Evolutionary conservation across 306 rosid genomes (phyloP), one percentile per base, ranked within the genome.

Genomic region (Quercus gilva): DNA sequence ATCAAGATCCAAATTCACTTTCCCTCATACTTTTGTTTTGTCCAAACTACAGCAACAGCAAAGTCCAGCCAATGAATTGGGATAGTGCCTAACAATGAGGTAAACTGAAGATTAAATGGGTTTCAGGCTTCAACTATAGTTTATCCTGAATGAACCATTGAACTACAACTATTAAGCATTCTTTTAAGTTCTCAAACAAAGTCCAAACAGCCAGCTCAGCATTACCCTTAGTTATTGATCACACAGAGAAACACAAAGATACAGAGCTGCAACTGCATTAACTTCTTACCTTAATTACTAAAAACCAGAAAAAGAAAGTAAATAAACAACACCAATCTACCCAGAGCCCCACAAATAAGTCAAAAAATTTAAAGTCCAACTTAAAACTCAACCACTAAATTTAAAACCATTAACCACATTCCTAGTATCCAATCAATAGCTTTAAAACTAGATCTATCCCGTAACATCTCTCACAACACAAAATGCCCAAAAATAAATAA

Each of bases 361-460:
- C 5, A 25, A 71, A 19, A 18, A 73, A n/a, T 21, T 43, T 43
- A 75, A 74, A 79, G 43, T 75, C 57, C 76, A 74, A 45, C 11
- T 23, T 65, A 70, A 77, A 52, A 53, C 26, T 33, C 18, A 29
- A 43, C 60, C 23, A 23, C 61, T 43, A 77, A 71, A 4, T 49
- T 55, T 23, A 64, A 19, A 58, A 73, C 31, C 52, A 69, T 23
- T 37, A 84, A 69, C 71, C 29, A 37, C 81, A 79, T 86, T 76
- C 71, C 61, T 56, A 59, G 73, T 20, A 73, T 5, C 11, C 4
- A 61, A 79, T 55, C 73, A 65, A 71, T 3, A 4, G 73, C 3
- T 21, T 13, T 23, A 79, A 76, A 75, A 78, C 55, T 78, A 88
- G 80, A 88, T 82, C 91, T 85, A 85, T 70, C 55, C 15, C 53